A percentile compares a stretch with the other conserved stretches of the same genome.
Evolutionary conservation across 2,329 filamentous ascomycete species (phyloP).

Genomic region (Aurifilum marmelostoma): DNA sequence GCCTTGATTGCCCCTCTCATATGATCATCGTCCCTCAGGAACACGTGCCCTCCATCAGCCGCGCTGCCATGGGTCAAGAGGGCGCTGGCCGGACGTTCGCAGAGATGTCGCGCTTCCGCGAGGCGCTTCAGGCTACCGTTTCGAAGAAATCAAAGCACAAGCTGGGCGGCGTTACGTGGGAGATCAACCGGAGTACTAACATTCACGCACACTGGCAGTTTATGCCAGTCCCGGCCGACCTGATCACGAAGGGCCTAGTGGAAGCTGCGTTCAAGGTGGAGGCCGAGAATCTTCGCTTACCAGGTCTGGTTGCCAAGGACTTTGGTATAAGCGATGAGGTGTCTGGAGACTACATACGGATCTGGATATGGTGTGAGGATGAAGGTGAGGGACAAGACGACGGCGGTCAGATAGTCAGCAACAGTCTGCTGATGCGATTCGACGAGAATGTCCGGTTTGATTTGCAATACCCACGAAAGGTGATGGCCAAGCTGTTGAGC

Average conservation of each 20-base stretch:
- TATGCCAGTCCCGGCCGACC: slow-evolving; percentile 70
- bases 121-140: slow-evolving; percentile 79
- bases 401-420: slow-evolving; percentile 57
- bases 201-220: slow-evolving; percentile 96
- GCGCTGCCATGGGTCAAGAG: slow-evolving; percentile 55
- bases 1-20: slow-evolving; percentile 78
- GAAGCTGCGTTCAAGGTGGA: slow-evolving; percentile 89
- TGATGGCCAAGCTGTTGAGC: slow-evolving; percentile 83
- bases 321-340: slow-evolving; percentile 55
- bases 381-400: slow-evolving; percentile 50
- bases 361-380: slow-evolving; percentile 75
- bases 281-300: slow-evolving; percentile 72
- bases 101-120: slow-evolving; percentile 85
- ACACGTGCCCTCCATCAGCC: slow-evolving; percentile 75
- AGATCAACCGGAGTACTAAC: slow-evolving; percentile 80
- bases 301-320: slow-evolving; percentile 52
- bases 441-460: slow-evolving; percentile 78
- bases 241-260: slow-evolving; percentile 73
- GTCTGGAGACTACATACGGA: slow-evolving; percentile 72
- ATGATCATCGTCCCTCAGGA: slow-evolving; percentile 88
- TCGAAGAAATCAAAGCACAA: slow-evolving; percentile 54
- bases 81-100: slow-evolving; percentile 64
- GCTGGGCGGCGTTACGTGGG: slow-evolving; percentile 87
- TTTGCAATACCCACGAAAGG: slow-evolving; percentile 84
- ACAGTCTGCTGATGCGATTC: slow-evolving; percentile 75